Evolutionary conservation across 139 green algal genomes (phyloP).

Genomic region (Auxenochlorella pyrenoidosa): DNA sequence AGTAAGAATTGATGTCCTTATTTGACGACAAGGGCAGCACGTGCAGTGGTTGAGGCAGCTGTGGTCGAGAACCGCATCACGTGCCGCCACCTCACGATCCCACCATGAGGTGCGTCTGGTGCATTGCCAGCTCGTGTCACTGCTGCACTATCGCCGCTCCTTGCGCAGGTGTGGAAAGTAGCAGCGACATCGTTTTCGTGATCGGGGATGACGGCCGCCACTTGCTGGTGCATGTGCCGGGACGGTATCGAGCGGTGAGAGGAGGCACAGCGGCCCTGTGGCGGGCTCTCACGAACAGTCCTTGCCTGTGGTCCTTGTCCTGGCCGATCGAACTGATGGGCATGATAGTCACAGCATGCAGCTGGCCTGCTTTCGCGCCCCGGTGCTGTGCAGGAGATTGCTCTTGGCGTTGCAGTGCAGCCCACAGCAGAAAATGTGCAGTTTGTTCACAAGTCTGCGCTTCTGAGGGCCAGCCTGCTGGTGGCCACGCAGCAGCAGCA

Average conservation of each 20-base stretch:
- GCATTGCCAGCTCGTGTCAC: too few relatives aligned
- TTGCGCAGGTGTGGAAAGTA: conserved; percentile 16
- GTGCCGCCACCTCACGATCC: too few relatives aligned
- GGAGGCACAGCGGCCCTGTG: not conserved
- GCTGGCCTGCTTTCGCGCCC: not conserved
- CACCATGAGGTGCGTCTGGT: not conserved
- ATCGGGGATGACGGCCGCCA: not conserved
- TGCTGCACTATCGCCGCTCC: too few relatives aligned
- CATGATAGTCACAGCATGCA: not conserved
- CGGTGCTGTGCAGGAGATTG: conserved; percentile 9
- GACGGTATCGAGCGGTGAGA: conserved; percentile 28
- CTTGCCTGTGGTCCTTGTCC: too few relatives aligned
- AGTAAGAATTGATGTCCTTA: too few relatives aligned
- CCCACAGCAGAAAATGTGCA: not conserved
- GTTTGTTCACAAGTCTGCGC: not conserved
- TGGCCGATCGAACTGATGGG: not conserved
- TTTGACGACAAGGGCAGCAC: too few relatives aligned
- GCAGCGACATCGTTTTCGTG: not conserved
- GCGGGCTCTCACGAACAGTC: not conserved
- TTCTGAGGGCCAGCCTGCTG: not conserved
- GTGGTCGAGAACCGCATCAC: too few relatives aligned
- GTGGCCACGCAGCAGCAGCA: not conserved
- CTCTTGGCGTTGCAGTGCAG: not conserved
- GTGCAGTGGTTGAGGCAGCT: too few relatives aligned
- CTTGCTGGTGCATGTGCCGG: conserved; percentile 7